These are phyloP conservation scores for Dendrobium huoshanense DNA, from an alignment of 106 monocot genomes.

Conservation along the genomic window DNA sequence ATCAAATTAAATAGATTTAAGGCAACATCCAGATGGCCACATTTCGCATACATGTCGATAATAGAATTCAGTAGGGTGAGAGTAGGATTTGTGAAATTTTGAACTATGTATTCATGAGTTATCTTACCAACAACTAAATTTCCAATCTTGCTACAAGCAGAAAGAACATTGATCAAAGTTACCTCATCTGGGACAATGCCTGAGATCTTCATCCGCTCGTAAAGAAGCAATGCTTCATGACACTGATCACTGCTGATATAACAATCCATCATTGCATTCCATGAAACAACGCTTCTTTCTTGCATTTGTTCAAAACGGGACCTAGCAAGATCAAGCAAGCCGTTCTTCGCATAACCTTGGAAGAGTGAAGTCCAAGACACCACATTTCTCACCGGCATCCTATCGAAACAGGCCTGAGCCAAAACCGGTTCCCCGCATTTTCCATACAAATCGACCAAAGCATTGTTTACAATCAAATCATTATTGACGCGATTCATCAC, in stretches of 20 bases:
- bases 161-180: constrained; percentile 37
- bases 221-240: constrained; percentile 39
- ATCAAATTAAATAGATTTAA: constrained; percentile 34
- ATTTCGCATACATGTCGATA: constrained; percentile 69
- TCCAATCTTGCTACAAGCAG: constrained; percentile 49
- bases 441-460: constrained; percentile 72
- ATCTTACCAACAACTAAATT: constrained; percentile 39
- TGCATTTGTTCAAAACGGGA: constrained; percentile 44
- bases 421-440: constrained; percentile 42
- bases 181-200: constrained; percentile 40
- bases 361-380: constrained; percentile 65
- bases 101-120: constrained; percentile 26
- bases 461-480: constrained; percentile 54
- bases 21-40: constrained; percentile 34
- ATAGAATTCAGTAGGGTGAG: constrained; percentile 31
- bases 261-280: constrained; percentile 69
- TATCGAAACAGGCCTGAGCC: constrained; percentile 36
- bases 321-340: constrained; percentile 35
- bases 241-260: constrained; percentile 27
- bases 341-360: constrained; percentile 39
- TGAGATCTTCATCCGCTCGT: constrained; percentile 29
- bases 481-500: constrained; percentile 12
- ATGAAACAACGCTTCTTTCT: constrained; percentile 42
- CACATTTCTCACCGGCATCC: constrained; percentile 38
- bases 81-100: constrained; percentile 20